Evolutionary conservation across 768 basidiomycete species (phyloP), one percentile per base, ranked within the genome.

Genomic region (Leccinellum luteum): DNA sequence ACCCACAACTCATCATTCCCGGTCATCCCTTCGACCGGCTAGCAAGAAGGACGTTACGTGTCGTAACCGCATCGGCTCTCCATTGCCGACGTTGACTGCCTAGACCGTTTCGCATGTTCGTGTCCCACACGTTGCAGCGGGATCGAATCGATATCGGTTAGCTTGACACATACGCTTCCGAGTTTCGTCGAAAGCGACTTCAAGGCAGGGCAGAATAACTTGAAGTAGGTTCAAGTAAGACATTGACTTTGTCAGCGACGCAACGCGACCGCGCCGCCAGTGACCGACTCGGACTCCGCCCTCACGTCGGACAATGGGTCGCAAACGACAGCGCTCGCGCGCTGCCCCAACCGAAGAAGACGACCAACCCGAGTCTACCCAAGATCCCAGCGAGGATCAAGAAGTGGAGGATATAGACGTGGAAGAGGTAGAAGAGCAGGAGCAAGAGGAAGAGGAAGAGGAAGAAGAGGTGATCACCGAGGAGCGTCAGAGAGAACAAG

Each of bases 271-370:
- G 6, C 34, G 34, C 34, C 34, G 34, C 34, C 6, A 6, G 34
- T 7, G 34, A 17, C 15, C 15, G 34, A 35, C 13, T 5, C 28
- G 10, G 30, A 31, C 12, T 47, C 19, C 12, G 44, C 38, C 19
- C 14, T 7, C 27, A n/a, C 15, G 17, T 13, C 23, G 27, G 7
- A 58, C 52, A 30, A 68, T 68, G 67, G 61, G 66, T 30, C 78
- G 79, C 61, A 84, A 83, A 67, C 76, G 83, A 60, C 79, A 74
- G 64, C 79, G 78, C 34, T 74, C 77, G n/a, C 75, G 78, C 47
- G 73, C 73, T 2, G 74, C 76, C 44, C 64, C 68, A 15, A 67
- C 64, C 3, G 65, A 61, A 47, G 71, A 72, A 51, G 68, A 71
- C n/a, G 67, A 61, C 25, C 60, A 60, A 23, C 51, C 57, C 12